A percentile compares a stretch with the other conserved stretches of the same genome.
phyloP scores from a whole-genome alignment of 2,329 filamentous ascomycete species.

The Lasiodiplodia hormozganensis region DNA sequence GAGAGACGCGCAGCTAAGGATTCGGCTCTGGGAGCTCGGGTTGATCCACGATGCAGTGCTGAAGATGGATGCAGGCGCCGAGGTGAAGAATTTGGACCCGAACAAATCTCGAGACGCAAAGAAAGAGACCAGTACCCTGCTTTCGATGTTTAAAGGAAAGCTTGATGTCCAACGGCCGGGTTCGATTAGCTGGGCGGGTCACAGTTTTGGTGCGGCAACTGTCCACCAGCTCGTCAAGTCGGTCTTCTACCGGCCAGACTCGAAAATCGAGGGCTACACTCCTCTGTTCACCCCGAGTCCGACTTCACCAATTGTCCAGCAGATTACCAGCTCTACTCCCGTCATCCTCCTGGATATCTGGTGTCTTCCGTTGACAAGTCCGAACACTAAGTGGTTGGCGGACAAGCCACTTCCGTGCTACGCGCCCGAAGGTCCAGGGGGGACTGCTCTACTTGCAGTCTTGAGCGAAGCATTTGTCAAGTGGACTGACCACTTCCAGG shows the following conservation, averaged over 20 bases:
- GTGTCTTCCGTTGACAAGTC: constrained; percentile 74
- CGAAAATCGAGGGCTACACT: constrained; percentile 50
- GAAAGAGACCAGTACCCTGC: constrained; percentile 49
- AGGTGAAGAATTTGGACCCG: constrained; percentile 54
- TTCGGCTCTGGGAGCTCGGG: constrained; percentile 80
- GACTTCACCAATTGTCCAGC: constrained; percentile 63
- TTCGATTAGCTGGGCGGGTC: constrained; percentile 76
- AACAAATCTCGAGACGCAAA: constrained; percentile 46
- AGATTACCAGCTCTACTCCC: constrained; percentile 72
- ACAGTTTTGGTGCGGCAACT: constrained; percentile 81
- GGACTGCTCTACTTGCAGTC: constrained; percentile 68
- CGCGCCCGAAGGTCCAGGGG: constrained; percentile 56
- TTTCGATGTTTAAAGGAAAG: constrained; percentile 66
- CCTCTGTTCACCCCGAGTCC: constrained; percentile 68
- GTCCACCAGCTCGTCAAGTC: constrained; percentile 80
- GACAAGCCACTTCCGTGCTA: constrained; percentile 78
- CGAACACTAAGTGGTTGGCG: constrained; percentile 68
- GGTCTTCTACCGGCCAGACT: constrained; percentile 59
- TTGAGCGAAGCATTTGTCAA: constrained; percentile 80
- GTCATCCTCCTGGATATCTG: constrained; percentile 80
- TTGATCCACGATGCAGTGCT: constrained; percentile 72
- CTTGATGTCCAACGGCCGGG: constrained; percentile 76
- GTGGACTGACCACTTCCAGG: constrained; percentile 75
- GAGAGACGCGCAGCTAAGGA: constrained; percentile 74
- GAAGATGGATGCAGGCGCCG: constrained; percentile 66